Evolutionary conservation across 2,329 filamentous ascomycete genomes (phyloP), one percentile per base, ranked within the genome.

Genomic region (Periconia macrospinosa): DNA sequence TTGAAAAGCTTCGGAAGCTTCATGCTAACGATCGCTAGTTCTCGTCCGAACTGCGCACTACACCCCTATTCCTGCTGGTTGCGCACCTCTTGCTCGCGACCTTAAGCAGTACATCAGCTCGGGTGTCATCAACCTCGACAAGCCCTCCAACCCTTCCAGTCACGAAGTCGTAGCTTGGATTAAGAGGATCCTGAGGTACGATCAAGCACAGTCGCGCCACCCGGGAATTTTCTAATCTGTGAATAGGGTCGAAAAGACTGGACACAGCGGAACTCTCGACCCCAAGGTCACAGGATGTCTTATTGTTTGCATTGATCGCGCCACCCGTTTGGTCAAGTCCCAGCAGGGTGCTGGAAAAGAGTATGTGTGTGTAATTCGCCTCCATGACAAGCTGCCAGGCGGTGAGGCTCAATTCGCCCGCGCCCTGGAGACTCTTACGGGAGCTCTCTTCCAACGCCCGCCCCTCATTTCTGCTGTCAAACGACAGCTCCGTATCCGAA

Each of bases 111-210:
- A 97, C 81, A 87, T 99, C 75, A 93, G 90, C 76, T 96, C 91
- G 60, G 94, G 94, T 79, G 93, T 99, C 55, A 97, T 99, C 79
- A 99, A 99, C 81, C 87, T 97, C 66, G 91, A 95, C 81, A 96
- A 96, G 82, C 94, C 93, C 53, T 95, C 92, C 49, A 99, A 99
- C 81, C 93, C 93, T 50, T 97, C 92, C 64, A 94, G 89, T 71
- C 94, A 99, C 84, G 94, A 99, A 83, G 94, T 99, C 63, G 94
- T 99, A 72, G 93, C 94, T 63, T 99, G 94, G 94, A 90, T 97
- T 67, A 99, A 99, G 88, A 88, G 93, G 68, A 97, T 97, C 70
- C 83, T 99, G 52, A 88, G 89, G 89, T 92, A 85, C 61, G 56
- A 40, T 15, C 20, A 30, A 19, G 13, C 33, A 10, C 11, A 37